Evolutionary conservation across 768 basidiomycete species (phyloP).

Genomic region (Fibroporia radiculosa): DNA sequence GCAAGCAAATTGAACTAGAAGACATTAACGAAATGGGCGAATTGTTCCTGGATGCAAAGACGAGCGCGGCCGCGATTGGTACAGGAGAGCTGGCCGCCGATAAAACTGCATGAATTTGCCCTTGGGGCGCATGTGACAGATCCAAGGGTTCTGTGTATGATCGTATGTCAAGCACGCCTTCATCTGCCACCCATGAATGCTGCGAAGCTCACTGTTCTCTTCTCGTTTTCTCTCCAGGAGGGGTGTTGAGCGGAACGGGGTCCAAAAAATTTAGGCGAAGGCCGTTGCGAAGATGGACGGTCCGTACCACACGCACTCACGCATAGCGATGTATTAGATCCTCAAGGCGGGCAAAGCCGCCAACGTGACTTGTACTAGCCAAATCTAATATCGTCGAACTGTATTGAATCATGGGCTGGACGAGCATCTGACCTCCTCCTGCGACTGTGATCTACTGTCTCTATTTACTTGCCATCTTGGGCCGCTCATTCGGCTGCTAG

Average conservation of each 20-base stretch:
- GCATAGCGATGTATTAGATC: constrained; percentile 9
- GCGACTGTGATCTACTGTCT: not conserved
- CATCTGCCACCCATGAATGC: too few relatives aligned
- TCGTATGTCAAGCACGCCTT: too few relatives aligned
- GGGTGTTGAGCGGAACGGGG: not conserved
- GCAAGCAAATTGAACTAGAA: constrained; percentile 74
- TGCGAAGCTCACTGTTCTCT: too few relatives aligned
- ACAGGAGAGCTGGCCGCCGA: not conserved
- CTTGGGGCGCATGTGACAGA: too few relatives aligned
- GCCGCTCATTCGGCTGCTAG: too few relatives aligned
- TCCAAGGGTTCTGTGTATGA: too few relatives aligned
- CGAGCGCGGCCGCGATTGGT: constrained; percentile 27
- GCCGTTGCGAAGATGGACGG: constrained; percentile 2
- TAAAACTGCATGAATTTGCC: not conserved
- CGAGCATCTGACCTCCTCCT: not conserved
- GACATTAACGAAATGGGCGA: constrained; percentile 93
- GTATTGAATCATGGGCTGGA: not conserved
- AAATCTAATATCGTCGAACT: not conserved
- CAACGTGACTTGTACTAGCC: constrained; percentile 4
- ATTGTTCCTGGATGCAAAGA: constrained; percentile 92
- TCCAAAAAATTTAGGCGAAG: constrained; percentile 2
- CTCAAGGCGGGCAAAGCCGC: not conserved
- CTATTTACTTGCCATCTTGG: constrained; percentile 4
- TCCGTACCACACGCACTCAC: not conserved
- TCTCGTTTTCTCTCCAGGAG: too few relatives aligned